Evolutionary conservation across 2,329 filamentous ascomycete species (phyloP), one percentile per base, ranked within the genome.

Genomic region (Pyrenophora seminiperda): DNA sequence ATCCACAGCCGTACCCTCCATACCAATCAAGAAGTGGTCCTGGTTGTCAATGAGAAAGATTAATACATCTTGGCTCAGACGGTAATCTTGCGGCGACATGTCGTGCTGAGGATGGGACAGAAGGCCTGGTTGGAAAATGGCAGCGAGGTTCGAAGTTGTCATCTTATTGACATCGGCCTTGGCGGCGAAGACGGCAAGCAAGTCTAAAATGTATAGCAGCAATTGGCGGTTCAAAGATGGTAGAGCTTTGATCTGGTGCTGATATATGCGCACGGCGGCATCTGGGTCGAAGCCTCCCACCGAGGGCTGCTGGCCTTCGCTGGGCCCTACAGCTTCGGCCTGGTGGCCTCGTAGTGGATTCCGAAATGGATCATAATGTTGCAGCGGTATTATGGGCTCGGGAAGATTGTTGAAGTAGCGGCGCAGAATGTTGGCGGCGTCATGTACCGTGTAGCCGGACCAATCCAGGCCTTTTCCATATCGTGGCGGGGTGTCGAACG

Each of bases 41-140:
- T 99, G 94, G 66, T 99, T 96, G 70, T 97, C 92, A 60, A 99
- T 99, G 62, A 99, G 77, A 73, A 99, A 99, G 41, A 99, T 96
- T 57, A 99, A 82, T 15, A 99, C 93, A 65, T 94, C 93, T 79
- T 99, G 94, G 70, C 95, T 97, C 5, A 99, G 79, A 24, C 91
- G 87, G 71, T 99, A 99, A 68, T 97, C 93, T 49, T 89, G 84
- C 0, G 94, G 94, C 0, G 91, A 87, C 93, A 99, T 97, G 67
- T 96, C 92, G 72, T 99, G 94, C 52, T 84, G 80, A 1, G 94
- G 94, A 71, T 99, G 94, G 2, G 92, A 97, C 11, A 99, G 82
- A 77, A 99, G 89, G 47, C 94, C 94, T 0, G 94, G 94, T 71
- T 99, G 94, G 72, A 99, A 99, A 67, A 99, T 99, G 48, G 94